Evolutionary conservation across 352 stramenopile genomes (phyloP).

Genomic region (Phytophthora colocasiae): DNA sequence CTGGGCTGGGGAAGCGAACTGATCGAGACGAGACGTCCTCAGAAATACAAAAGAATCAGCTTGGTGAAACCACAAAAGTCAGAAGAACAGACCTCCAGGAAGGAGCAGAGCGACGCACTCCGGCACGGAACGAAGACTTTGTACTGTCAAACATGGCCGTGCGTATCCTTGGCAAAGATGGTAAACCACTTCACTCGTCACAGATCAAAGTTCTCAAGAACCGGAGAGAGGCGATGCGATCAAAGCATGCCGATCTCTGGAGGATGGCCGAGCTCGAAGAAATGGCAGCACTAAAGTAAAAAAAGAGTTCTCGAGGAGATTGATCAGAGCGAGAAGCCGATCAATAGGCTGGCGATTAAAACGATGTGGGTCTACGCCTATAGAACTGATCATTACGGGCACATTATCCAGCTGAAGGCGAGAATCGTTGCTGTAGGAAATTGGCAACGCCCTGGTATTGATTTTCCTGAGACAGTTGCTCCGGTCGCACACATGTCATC

Average conservation of each 20-base stretch:
- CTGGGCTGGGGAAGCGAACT: no score
- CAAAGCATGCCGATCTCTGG: no score
- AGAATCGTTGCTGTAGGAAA: neutral
- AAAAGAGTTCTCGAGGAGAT: constrained; percentile 10
- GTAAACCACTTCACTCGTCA: no score
- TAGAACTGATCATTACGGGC: constrained; percentile 6
- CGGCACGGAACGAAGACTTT: neutral
- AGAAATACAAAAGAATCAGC: no score
- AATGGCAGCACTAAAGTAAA: neutral
- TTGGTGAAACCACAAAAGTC: no score
- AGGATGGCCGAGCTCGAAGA: constrained; percentile 2
- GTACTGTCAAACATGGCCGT: neutral
- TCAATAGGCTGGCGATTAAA: neutral
- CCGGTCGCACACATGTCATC: no score
- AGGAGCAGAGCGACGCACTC: neutral
- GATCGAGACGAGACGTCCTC: neutral
- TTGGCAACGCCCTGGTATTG: no score
- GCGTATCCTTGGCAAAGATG: no score
- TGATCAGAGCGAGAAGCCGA: neutral
- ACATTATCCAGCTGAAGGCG: constrained; percentile 4
- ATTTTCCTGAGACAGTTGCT: no score
- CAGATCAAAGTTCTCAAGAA: no score
- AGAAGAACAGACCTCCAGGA: neutral
- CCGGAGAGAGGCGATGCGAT: no score
- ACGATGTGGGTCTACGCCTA: constrained; percentile 7